These are phyloP conservation scores for Curvularia sp. DNA, from an alignment of 2,329 filamentous ascomycete species.

Conservation along the genomic window DNA sequence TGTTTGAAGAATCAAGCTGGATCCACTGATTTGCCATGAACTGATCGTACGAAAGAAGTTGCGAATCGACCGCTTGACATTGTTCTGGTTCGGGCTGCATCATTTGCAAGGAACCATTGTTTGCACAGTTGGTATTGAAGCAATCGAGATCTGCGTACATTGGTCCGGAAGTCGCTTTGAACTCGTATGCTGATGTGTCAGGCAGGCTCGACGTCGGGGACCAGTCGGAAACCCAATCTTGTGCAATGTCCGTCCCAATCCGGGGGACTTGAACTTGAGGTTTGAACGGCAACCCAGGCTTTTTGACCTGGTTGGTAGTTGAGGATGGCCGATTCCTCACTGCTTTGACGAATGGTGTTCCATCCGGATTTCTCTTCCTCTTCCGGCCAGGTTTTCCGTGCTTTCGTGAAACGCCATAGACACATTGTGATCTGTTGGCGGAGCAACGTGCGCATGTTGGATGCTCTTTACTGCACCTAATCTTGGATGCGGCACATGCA, in stretches of 20 bases:
- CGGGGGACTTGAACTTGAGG: conserved; percentile 28
- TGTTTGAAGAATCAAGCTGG: conserved; percentile 34
- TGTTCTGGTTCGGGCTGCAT: conserved; percentile 22
- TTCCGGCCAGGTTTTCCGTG: conserved; percentile 46
- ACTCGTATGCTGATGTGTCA: conserved; percentile 35
- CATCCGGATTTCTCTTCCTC: conserved; percentile 43
- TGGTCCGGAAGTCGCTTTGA: conserved; percentile 39
- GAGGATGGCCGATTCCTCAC: conserved; percentile 42
- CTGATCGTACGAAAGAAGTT: conserved; percentile 36
- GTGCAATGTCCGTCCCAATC: conserved; percentile 25
- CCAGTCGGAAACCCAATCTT: conserved; percentile 35
- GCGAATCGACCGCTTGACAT: conserved; percentile 29
- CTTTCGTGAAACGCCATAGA: conserved; percentile 47
- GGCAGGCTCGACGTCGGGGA: conserved; percentile 38
- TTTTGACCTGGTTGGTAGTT: conserved; percentile 38
- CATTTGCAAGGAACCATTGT: conserved; percentile 29
- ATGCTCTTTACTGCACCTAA: conserved; percentile 48
- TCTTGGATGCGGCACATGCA: conserved; percentile 48
- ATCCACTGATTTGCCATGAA: conserved; percentile 38
- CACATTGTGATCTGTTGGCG: conserved; percentile 37
- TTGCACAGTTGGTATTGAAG: conserved; percentile 32
- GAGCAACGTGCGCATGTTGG: conserved; percentile 44
- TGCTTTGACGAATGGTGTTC: conserved; percentile 40
- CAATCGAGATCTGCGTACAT: conserved; percentile 35
- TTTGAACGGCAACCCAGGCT: conserved; percentile 36